These are phyloP conservation scores for Logfia minima DNA, from an alignment of 129 eudicot species.

Conservation along the genomic window DNA sequence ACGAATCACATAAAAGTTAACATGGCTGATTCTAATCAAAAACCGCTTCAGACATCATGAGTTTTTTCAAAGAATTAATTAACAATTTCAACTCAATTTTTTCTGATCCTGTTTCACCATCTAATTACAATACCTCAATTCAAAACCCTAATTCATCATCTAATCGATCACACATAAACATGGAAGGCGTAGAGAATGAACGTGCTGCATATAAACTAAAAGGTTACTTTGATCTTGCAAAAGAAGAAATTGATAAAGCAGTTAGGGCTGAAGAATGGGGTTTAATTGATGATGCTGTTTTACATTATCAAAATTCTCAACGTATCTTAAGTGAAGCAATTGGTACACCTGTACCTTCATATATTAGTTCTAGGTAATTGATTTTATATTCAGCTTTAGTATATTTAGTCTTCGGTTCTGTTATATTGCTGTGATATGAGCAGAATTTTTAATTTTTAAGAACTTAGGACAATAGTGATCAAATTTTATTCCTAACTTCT, in stretches of 20 bases:
- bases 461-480: neutral
- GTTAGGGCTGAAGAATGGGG: constrained; percentile 99
- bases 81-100: constrained; percentile 55
- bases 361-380: constrained; percentile 62
- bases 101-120: constrained; percentile 40
- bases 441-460: no score
- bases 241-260: constrained; percentile 78
- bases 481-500: neutral
- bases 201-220: constrained; percentile 79
- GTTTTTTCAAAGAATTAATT: constrained; percentile 51
- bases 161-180: constrained; percentile 27
- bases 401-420: neutral
- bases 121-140: constrained; percentile 28
- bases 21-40: neutral
- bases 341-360: constrained; percentile 84
- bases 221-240: constrained; percentile 86
- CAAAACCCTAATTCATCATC: constrained; percentile 46
- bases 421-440: neutral
- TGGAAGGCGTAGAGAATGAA: constrained; percentile 84
- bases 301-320: constrained; percentile 66
- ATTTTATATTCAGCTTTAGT: neutral
- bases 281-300: constrained; percentile 65
- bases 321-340: constrained; percentile 68
- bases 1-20: neutral
- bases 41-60: constrained; percentile 40